Percentiles rank a stretch among this genome's conserved stretches.
Evolutionary conservation across 805 yeast genomes (phyloP).

Genomic region (Ogataea salicorniae): DNA sequence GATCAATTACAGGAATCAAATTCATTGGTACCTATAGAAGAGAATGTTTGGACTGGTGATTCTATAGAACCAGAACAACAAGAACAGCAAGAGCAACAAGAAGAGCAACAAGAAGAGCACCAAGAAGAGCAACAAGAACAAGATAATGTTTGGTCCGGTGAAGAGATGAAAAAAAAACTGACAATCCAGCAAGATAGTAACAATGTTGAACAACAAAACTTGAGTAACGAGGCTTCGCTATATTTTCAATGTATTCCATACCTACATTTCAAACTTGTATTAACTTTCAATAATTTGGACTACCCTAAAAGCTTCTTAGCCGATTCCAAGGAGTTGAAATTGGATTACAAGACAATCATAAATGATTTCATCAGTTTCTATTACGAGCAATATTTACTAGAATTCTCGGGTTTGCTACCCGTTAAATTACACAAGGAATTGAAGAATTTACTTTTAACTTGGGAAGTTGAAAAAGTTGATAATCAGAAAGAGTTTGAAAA

Average conservation of each 20-base stretch:
- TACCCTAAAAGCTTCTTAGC: constrained; percentile 23
- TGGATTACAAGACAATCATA: constrained; percentile 28
- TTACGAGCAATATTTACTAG: constrained; percentile 31
- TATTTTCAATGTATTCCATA: constrained; percentile 34
- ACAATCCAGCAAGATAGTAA: background rate
- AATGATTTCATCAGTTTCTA: constrained; percentile 32
- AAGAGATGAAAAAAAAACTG: background rate
- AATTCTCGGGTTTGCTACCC: constrained; percentile 31
- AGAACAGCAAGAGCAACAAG: too few relatives aligned
- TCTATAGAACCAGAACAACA: too few relatives aligned
- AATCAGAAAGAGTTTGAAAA: constrained; percentile 36
- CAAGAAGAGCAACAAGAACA: background rate
- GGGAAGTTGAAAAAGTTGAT: constrained; percentile 33
- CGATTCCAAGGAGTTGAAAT: constrained; percentile 7
- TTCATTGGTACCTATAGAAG: constrained; percentile 12
- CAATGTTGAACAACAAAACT: constrained; percentile 16
- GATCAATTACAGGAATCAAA: constrained; percentile 18
- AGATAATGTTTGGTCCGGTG: background rate
- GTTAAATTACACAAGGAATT: constrained; percentile 28
- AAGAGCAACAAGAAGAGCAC: background rate
- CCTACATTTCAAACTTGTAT: constrained; percentile 24
- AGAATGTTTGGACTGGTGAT: background rate
- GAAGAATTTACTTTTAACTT: constrained; percentile 30
- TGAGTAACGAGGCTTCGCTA: constrained; percentile 30
- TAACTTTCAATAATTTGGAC: constrained; percentile 17